phyloP scores from a whole-genome alignment of 2,329 filamentous ascomycete genomes.

The Colletotrichum zoysiae region DNA sequence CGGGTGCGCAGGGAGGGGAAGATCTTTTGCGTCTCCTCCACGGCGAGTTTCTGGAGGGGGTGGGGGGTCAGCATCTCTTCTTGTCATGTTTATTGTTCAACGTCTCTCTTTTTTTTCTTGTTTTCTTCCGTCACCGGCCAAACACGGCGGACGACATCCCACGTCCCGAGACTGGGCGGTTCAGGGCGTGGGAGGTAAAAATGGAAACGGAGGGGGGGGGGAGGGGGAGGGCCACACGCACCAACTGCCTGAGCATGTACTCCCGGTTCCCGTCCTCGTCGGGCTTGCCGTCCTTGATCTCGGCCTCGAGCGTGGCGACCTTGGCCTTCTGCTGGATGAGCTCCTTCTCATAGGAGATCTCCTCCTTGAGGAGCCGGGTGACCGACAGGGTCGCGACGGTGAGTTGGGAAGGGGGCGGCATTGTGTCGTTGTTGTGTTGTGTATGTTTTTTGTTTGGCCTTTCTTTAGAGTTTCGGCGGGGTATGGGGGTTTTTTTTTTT shows the following conservation, averaged over 20 bases:
- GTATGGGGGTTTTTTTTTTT: neutral
- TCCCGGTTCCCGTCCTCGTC: conserved; percentile 80
- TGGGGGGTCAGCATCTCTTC: neutral
- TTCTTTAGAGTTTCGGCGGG: conserved; percentile 3
- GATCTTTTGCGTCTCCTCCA: conserved; percentile 89
- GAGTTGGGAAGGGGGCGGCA: conserved; percentile 83
- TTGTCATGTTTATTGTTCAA: too few species aligned
- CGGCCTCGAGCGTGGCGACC: conserved; percentile 75
- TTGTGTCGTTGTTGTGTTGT: conserved; percentile 54
- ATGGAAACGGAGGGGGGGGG: neutral
- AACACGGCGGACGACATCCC: neutral
- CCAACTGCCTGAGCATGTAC: conserved; percentile 88
- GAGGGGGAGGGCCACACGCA: conserved; percentile 54
- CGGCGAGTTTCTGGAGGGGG: conserved; percentile 75
- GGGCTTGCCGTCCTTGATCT: conserved; percentile 62
- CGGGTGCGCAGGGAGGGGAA: conserved; percentile 79
- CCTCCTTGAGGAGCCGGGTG: conserved; percentile 89
- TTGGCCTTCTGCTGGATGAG: conserved; percentile 79
- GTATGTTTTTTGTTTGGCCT: conserved; percentile 8
- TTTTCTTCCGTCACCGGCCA: neutral
- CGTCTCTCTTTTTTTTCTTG: neutral
- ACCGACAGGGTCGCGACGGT: conserved; percentile 84
- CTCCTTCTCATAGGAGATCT: conserved; percentile 90
- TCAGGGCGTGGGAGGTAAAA: neutral
- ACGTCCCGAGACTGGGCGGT: conserved; percentile 4